Percentiles rank a stretch among this genome's conserved stretches.
These are phyloP conservation scores for Saururus chinensis DNA, from an alignment of 164 flowering plant genomes.

Conservation along the genomic window DNA sequence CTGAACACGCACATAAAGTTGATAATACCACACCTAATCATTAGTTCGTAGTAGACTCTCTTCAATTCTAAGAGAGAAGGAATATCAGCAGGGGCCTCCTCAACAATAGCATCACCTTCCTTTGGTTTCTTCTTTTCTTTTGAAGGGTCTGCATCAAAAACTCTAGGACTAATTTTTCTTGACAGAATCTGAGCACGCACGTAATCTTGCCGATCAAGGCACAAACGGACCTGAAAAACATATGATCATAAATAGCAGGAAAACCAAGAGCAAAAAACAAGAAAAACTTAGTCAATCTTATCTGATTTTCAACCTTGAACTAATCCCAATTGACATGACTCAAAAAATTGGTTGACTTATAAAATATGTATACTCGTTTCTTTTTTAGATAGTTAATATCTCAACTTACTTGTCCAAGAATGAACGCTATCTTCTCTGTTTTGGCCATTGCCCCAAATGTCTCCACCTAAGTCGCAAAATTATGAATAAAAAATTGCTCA, in stretches of 20 bases:
- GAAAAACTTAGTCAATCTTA: too few relatives aligned
- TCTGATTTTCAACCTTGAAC: too few relatives aligned
- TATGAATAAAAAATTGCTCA: not conserved
- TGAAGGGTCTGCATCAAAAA: conserved; percentile 68
- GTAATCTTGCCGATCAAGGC: conserved; percentile 89
- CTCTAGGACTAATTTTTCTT: conserved; percentile 85
- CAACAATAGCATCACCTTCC: conserved; percentile 85
- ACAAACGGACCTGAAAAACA: conserved; percentile 64
- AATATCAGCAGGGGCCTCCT: conserved; percentile 72
- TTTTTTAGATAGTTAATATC: not conserved
- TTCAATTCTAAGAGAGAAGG: conserved; percentile 80
- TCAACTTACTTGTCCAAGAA: conserved; percentile 78
- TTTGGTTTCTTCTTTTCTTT: conserved; percentile 94
- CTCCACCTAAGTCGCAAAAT: conserved; percentile 53
- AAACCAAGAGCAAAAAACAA: not conserved
- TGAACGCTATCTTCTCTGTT: conserved; percentile 93
- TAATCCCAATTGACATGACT: too few relatives aligned
- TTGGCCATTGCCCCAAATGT: conserved; percentile 99
- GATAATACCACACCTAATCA: conserved; percentile 49
- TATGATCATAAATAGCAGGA: not conserved
- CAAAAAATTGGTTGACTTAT: too few relatives aligned
- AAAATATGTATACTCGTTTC: not conserved
- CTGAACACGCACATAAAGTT: not conserved
- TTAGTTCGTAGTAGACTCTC: conserved; percentile 73
- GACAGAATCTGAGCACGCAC: conserved; percentile 96